A percentile compares a stretch with the other conserved stretches of the same genome.
These are phyloP conservation scores for Obba rivulosa DNA, from an alignment of 768 basidiomycete species.

Conservation along the genomic window DNA sequence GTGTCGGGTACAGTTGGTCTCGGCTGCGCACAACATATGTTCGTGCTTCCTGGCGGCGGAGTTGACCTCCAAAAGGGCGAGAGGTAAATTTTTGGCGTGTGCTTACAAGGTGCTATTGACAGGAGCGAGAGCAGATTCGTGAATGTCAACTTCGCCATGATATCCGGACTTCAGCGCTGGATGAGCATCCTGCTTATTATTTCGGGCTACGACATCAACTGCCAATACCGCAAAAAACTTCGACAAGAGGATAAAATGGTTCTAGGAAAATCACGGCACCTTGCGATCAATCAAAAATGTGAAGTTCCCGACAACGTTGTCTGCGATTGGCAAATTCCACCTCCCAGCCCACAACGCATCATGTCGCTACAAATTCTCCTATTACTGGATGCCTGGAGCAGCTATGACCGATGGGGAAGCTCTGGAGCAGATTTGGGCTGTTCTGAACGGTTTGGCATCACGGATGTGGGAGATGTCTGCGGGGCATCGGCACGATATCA, in stretches of 20 bases:
- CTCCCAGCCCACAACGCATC: conserved; percentile 2
- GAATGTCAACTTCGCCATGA: conserved; percentile 8
- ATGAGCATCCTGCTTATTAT: conserved; percentile 4
- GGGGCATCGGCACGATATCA: conserved; percentile 15
- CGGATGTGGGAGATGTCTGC: conserved; percentile 11
- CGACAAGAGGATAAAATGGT: conserved; percentile 5
- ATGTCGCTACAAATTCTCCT: conserved; percentile 7
- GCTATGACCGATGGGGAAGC: conserved; percentile 14
- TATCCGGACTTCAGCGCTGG: conserved; percentile 9
- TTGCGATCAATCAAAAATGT: no score
- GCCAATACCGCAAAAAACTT: conserved; percentile 17
- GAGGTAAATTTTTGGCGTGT: conserved; percentile 7
- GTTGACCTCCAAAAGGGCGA: conserved; percentile 17
- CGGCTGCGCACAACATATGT: conserved; percentile 13
- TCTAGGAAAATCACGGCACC: not conserved
- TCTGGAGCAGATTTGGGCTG: conserved; percentile 11
- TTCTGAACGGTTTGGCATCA: conserved; percentile 2
- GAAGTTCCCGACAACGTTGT: conserved; percentile 1
- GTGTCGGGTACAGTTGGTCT: conserved; percentile 13
- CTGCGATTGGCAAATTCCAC: conserved; percentile 13
- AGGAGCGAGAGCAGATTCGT: conserved; percentile 1
- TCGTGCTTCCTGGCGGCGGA: conserved; percentile 7
- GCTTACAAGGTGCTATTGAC: not conserved
- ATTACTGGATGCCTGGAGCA: conserved; percentile 9
- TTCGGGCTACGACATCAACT: conserved; percentile 22